A percentile compares a stretch with the other conserved stretches of the same genome.
Evolutionary conservation across 2,329 filamentous ascomycete species (phyloP).

Genomic region (Fusarium continuum): DNA sequence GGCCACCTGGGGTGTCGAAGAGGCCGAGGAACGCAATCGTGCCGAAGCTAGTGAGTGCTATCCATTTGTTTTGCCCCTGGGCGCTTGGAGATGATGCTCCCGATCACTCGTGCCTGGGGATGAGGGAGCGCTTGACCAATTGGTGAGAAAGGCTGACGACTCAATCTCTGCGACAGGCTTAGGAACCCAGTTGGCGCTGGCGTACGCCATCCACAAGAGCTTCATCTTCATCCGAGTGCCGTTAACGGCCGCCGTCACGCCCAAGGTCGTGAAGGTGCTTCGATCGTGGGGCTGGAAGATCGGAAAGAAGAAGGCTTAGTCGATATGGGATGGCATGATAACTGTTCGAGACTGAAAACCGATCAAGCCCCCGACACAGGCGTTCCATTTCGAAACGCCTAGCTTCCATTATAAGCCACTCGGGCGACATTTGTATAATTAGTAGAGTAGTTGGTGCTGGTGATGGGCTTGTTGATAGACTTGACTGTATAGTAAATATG

Average conservation of each 20-base stretch:
- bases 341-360: slow-evolving; percentile 16
- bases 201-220: slow-evolving; percentile 97
- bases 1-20: slow-evolving; percentile 68
- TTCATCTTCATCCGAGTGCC: slow-evolving; percentile 97
- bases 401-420: slow-evolving; percentile 5
- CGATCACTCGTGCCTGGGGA: slow-evolving; percentile 1
- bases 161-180: slow-evolving; percentile 56
- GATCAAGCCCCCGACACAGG: slow-evolving; percentile 10
- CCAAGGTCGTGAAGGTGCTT: slow-evolving; percentile 91
- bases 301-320: slow-evolving; percentile 68
- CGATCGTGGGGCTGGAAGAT: slow-evolving; percentile 95
- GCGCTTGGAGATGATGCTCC: slow-evolving; percentile 9
- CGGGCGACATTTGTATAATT: slow-evolving; percentile 19
- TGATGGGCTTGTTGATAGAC: slow-evolving; percentile 14
- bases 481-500: slow-evolving; percentile 11
- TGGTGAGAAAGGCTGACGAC: slow-evolving; percentile 38
- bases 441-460: slow-evolving; percentile 9
- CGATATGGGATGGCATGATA: slow-evolving; percentile 9
- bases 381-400: slow-evolving; percentile 15
- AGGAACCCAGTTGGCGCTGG: slow-evolving; percentile 86
- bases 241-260: slow-evolving; percentile 86
- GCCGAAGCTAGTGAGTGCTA: slow-evolving; percentile 76
- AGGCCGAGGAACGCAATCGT: slow-evolving; percentile 68
- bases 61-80: slow-evolving; percentile 5
- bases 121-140: slow-evolving; percentile 6